A percentile compares a stretch with the other conserved stretches of the same genome.
phyloP scores from a whole-genome alignment of 1,284 basidiomycete genomes.

The Papiliotrema flavescens region DNA sequence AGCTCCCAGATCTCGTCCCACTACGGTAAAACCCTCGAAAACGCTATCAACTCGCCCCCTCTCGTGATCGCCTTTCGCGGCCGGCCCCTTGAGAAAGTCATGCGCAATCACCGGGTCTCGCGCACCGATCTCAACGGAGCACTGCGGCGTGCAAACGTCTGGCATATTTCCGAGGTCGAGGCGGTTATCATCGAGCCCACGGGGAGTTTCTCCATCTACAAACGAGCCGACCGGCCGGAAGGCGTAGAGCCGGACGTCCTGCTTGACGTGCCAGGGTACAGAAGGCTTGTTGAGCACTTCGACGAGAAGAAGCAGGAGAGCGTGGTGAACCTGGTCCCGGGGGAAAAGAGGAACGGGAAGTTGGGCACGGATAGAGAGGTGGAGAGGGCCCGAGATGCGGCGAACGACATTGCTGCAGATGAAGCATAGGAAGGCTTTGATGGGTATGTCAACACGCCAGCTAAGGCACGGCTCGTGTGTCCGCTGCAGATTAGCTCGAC shows the following conservation, averaged over 20 bases:
- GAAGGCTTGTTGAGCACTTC: slow-evolving; percentile 1
- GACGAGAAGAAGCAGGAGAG: background rate
- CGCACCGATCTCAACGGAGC: slow-evolving; percentile 14
- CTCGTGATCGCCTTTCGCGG: slow-evolving; percentile 22
- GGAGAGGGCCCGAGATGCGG: background rate
- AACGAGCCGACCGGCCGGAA: slow-evolving; percentile 9
- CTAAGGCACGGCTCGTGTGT: too few relatives aligned
- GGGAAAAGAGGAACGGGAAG: background rate
- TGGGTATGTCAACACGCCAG: too few relatives aligned
- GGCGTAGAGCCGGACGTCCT: slow-evolving; percentile 3
- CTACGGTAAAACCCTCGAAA: slow-evolving; percentile 1
- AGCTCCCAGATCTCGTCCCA: background rate
- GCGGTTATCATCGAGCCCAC: slow-evolving; percentile 18
- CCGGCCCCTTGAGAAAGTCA: slow-evolving; percentile 10
- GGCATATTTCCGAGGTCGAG: slow-evolving; percentile 18
- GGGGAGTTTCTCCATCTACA: slow-evolving; percentile 17
- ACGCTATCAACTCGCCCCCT: slow-evolving; percentile 11
- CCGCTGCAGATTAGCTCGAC: too few relatives aligned
- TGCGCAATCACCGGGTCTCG: slow-evolving; percentile 16
- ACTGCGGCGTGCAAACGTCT: slow-evolving; percentile 9
- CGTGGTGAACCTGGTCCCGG: background rate
- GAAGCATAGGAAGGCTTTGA: background rate
- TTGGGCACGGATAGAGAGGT: background rate
- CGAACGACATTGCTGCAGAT: background rate
- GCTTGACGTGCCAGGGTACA: slow-evolving; percentile 3